phyloP scores from a whole-genome alignment of 2,329 filamentous ascomycete species.

The Fusarium sp. region DNA sequence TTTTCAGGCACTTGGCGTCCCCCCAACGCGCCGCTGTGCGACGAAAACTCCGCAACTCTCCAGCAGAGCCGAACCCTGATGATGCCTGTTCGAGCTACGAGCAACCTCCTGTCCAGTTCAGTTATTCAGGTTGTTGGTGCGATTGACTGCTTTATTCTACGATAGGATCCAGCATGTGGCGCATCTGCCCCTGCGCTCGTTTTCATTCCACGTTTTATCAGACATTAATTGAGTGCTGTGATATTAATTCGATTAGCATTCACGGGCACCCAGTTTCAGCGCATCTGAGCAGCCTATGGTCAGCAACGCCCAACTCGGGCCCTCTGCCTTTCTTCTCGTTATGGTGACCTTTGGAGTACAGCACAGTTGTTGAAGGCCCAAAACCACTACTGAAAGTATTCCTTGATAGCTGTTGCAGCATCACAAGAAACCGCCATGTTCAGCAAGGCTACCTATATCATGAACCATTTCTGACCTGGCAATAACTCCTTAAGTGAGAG shows the following conservation, averaged over 20 bases:
- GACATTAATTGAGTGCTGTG: constrained; percentile 9
- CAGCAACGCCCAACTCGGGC: neutral
- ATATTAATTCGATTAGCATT: neutral
- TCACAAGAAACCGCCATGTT: neutral
- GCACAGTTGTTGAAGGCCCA: neutral
- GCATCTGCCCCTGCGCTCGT: constrained; percentile 1
- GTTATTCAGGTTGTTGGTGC: neutral
- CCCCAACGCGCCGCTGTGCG: constrained; percentile 28
- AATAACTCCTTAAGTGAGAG: neutral
- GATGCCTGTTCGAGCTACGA: neutral
- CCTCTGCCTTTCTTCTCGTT: neutral
- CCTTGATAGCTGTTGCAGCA: neutral
- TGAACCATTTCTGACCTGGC: neutral
- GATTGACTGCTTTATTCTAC: neutral
- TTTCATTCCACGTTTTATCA: neutral
- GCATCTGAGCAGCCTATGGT: neutral
- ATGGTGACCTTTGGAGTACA: neutral
- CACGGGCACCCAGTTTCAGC: neutral
- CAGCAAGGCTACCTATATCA: neutral
- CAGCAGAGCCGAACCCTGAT: constrained; percentile 5
- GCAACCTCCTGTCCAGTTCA: neutral
- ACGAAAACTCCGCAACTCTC: constrained; percentile 32
- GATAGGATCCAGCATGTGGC: neutral
- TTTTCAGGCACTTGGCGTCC: constrained; percentile 34
- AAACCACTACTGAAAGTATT: neutral